Percentiles rank a stretch among this genome's conserved stretches.
Evolutionary conservation across 768 basidiomycete species (phyloP).

Genomic region (Rhizopogon vesiculosus): DNA sequence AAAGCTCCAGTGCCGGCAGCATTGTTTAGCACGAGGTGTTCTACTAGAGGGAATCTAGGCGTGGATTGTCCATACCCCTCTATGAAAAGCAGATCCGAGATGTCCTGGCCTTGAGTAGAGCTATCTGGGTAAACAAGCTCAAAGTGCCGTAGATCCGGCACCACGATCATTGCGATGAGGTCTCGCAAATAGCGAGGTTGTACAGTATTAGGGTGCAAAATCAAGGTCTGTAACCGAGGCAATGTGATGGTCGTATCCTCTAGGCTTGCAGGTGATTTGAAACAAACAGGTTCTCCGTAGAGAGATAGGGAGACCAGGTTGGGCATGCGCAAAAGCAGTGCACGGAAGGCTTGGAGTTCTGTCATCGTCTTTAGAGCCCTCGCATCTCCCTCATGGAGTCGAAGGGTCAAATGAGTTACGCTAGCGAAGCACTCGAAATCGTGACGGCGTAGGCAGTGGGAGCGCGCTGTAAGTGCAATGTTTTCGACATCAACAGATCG

Average conservation of each 20-base stretch:
- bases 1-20: conserved; percentile 20
- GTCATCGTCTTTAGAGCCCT: conserved; percentile 24
- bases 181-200: conserved; percentile 29
- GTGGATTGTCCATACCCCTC: neutral
- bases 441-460: conserved; percentile 9
- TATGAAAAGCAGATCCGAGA: conserved; percentile 20
- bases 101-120: conserved; percentile 20
- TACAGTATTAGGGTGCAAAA: conserved; percentile 24
- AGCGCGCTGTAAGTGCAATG: conserved; percentile 18
- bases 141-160: conserved; percentile 25
- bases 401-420: conserved; percentile 21
- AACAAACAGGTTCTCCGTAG: conserved; percentile 24
- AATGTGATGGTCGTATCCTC: conserved; percentile 11
- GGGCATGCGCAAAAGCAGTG: conserved; percentile 18
- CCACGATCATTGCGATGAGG: conserved; percentile 21
- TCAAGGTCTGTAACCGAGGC: conserved; percentile 23
- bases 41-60: conserved; percentile 22
- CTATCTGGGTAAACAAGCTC: conserved; percentile 29
- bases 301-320: conserved; percentile 20
- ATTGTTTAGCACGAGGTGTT: conserved; percentile 22
- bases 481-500: conserved; percentile 26
- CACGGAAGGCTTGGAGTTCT: conserved; percentile 21
- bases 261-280: conserved; percentile 12
- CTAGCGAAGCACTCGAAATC: conserved; percentile 13
- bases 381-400: conserved; percentile 21